phyloP scores from a whole-genome alignment of 441 rosid species.

The Brassica balearica region DNA sequence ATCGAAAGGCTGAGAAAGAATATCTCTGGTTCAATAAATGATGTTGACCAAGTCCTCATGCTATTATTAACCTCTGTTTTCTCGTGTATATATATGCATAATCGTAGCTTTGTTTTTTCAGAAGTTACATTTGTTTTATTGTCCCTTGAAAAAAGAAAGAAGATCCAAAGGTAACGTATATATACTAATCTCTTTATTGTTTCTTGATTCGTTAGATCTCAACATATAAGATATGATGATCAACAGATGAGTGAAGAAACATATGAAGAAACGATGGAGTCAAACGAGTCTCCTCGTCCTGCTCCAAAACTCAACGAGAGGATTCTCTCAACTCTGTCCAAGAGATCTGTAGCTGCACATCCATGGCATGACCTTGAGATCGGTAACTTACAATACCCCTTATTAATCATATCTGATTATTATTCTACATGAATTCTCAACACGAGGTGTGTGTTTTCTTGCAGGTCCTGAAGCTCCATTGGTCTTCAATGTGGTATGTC shows the following conservation, averaged over 20 bases:
- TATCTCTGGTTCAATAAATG: conserved; percentile 35
- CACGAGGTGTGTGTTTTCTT: neutral
- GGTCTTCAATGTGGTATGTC: conserved; percentile 83
- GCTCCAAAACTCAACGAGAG: conserved; percentile 87
- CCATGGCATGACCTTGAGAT: conserved; percentile 99
- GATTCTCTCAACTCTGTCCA: conserved; percentile 93
- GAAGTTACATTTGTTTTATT: conserved; percentile 18
- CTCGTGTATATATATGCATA: conserved; percentile 1
- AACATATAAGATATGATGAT: conserved; percentile 3
- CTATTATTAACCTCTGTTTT: conserved; percentile 40
- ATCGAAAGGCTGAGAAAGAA: conserved; percentile 47
- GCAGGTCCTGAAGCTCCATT: conserved; percentile 93
- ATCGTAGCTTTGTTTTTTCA: conserved; percentile 26
- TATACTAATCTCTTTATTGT: neutral
- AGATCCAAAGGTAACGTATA: conserved; percentile 33
- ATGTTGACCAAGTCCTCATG: conserved; percentile 38
- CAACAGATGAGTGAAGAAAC: conserved; percentile 64
- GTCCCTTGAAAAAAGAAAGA: conserved; percentile 1
- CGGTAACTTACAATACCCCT: conserved; percentile 48
- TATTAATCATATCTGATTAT: neutral
- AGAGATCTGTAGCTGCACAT: conserved; percentile 98
- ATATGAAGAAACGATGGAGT: conserved; percentile 44
- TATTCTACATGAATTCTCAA: neutral
- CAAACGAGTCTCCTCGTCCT: conserved; percentile 43
- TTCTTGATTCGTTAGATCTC: neutral